A percentile compares a stretch with the other conserved stretches of the same genome.
Evolutionary conservation across 495 filamentous ascomycete genomes (phyloP).

Genomic region (Aspergillus haitiensis): DNA sequence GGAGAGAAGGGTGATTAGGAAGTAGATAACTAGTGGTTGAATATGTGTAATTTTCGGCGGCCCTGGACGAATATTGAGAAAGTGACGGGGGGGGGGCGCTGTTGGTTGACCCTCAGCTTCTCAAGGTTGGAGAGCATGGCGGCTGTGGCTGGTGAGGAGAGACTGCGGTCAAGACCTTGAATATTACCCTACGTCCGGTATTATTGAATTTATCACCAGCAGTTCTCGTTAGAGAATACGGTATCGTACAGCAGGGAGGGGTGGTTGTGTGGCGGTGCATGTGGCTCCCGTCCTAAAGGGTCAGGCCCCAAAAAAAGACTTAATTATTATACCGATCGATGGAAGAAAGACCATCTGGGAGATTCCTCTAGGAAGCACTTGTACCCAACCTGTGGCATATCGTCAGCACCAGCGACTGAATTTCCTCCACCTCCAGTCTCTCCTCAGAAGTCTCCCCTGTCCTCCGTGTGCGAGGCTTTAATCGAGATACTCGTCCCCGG

Average conservation of each 20-base stretch:
- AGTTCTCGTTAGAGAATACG: no score
- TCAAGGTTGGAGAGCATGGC: conserved; percentile 11
- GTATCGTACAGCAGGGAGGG: conserved; percentile 12
- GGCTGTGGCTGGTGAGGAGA: conserved; percentile 29
- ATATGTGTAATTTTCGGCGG: conserved; percentile 32
- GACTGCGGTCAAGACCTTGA: not conserved
- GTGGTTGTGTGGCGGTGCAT: conserved; percentile 28
- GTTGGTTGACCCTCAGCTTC: conserved; percentile 15
- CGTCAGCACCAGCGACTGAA: not conserved
- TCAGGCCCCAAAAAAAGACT: conserved; percentile 30
- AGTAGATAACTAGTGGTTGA: conserved; percentile 29
- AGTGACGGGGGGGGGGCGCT: conserved; percentile 19
- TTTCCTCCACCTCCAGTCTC: not conserved
- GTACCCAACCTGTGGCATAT: conserved; percentile 8
- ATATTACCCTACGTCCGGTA: not conserved
- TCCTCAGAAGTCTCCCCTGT: not conserved
- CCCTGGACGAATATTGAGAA: conserved; percentile 23
- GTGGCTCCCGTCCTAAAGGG: conserved; percentile 23
- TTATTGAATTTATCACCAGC: no score
- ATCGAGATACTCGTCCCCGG: not conserved
- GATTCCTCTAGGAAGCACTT: not conserved
- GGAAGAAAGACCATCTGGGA: not conserved
- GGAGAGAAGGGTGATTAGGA: conserved; percentile 22
- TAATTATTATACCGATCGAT: not conserved
- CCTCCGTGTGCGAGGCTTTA: conserved; percentile 9